Percentiles rank a stretch among this genome's conserved stretches.
Evolutionary conservation across 2,329 filamentous ascomycete genomes (phyloP).

Genomic region (Tolypocladium endophyticum): DNA sequence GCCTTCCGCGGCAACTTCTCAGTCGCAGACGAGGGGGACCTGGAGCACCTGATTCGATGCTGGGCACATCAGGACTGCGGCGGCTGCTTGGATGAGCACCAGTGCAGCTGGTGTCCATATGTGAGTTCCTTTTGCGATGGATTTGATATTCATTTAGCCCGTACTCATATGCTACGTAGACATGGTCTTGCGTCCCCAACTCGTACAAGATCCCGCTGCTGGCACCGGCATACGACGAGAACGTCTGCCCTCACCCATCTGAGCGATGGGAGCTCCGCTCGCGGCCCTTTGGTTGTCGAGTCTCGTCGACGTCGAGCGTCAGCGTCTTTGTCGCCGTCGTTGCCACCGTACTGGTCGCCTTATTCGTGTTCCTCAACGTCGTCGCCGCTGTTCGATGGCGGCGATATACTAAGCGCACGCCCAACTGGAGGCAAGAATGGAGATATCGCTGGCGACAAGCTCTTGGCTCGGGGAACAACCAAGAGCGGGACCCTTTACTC

Average conservation of each 20-base stretch:
- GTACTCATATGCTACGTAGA: constrained; percentile 20
- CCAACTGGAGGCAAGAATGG: constrained; percentile 8
- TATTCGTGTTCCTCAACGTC: constrained; percentile 9
- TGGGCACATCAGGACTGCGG: constrained; percentile 40
- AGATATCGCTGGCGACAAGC: constrained; percentile 7
- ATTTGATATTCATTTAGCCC: not conserved
- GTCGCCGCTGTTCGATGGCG: constrained; percentile 9
- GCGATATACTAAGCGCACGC: constrained; percentile 10
- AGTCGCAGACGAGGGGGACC: constrained; percentile 11
- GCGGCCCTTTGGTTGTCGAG: constrained; percentile 22
- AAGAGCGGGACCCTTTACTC: constrained; percentile 20
- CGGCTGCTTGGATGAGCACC: constrained; percentile 29
- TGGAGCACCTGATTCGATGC: constrained; percentile 35
- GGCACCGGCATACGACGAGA: constrained; percentile 37
- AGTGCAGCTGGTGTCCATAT: constrained; percentile 44
- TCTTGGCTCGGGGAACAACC: constrained; percentile 5
- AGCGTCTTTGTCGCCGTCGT: constrained; percentile 15
- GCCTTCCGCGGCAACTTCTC: constrained; percentile 20
- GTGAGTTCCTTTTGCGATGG: constrained; percentile 15
- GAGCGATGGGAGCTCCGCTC: constrained; percentile 28
- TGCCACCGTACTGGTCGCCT: constrained; percentile 15
- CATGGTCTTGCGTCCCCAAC: constrained; percentile 45
- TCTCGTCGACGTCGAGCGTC: constrained; percentile 23
- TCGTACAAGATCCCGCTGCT: constrained; percentile 31
- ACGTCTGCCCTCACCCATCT: constrained; percentile 41